Evolutionary conservation across 805 yeast genomes (phyloP), one percentile per base, ranked within the genome.

Genomic region (Wickerhamiella sergipiensis): DNA sequence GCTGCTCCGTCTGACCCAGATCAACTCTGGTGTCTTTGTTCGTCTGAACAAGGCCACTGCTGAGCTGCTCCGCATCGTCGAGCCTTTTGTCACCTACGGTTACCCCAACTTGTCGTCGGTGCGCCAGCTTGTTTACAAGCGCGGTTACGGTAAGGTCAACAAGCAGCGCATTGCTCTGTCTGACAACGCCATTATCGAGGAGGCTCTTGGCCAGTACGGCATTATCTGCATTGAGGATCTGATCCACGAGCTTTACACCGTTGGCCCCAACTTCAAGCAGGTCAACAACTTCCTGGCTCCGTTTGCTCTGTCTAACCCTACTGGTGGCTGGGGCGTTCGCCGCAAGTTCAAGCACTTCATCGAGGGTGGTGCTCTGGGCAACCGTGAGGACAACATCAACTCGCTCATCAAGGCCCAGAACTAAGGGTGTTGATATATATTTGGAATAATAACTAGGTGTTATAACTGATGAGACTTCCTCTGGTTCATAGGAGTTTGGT

Each of bases 231-330:
- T 87, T 64, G 95, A 87, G 76, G 95, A 87, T 74, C 80, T 87
- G 77, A 84, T 87, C 76, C 95, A 87, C 83, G 95, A 87, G 79
- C 83, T 87, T 68, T 82, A 77, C 85, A 80, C 95, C 61, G 95
- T 86, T 72, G 95, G 95, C 75, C 95, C 95, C 74, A 87, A 87
- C 89, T 87, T 87, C 88, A 87, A 87, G 79, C 95, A 87, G 79
- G 95, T 85, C 68, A 85, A 85, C 89, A 87, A 86, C 94, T 87
- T 87, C 81, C 80, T 87, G 76, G 86, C 95, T 94, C 95, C 95
- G 78, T 87, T 87, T 90, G 81, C 85, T 79, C 81, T 87, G 72
- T 85, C 95, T 66, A 85, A 84, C 83, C 95, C 95, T 75, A 79
- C 80, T 74, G 95, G 95, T 77, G 95, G 95, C 75, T 87, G 94